Conservation (phyloP, 352 stramenopile genomes). For the Globisporangium takayamanum region DNA sequence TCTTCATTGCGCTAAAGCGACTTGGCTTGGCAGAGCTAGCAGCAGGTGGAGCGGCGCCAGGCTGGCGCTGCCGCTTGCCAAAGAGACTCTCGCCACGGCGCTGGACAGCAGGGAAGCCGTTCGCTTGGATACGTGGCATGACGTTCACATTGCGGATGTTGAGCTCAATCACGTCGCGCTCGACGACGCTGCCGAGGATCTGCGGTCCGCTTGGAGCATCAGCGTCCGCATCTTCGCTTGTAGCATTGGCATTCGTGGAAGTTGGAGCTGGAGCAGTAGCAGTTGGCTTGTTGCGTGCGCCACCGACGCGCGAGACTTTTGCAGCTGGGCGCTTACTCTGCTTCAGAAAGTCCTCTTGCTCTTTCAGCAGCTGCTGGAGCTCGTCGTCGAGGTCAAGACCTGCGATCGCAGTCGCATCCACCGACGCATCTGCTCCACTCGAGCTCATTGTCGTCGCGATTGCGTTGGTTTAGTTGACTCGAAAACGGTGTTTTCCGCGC, state of each 20-base stretch:
- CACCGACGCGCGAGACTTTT: slow-evolving; percentile 38
- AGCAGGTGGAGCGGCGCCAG: not conserved
- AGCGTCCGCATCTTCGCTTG: slow-evolving; percentile 4
- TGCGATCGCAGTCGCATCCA: not conserved
- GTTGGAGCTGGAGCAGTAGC: not conserved
- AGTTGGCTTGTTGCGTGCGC: not conserved
- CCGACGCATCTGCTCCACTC: not conserved
- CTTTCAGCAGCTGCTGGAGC: slow-evolving; percentile 66
- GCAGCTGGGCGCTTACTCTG: slow-evolving; percentile 50
- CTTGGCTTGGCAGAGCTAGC: slow-evolving; percentile 13
- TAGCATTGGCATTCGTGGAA: not conserved
- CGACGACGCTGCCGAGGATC: slow-evolving; percentile 52
- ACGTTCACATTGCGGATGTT: slow-evolving; percentile 30
- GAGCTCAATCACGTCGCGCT: slow-evolving; percentile 45
- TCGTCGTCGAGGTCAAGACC: slow-evolving; percentile 71
- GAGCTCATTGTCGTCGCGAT: not conserved
- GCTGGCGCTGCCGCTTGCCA: slow-evolving; percentile 33
- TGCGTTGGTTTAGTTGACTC: not conserved
- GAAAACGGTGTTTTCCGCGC: too few relatives aligned
- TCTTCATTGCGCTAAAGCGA: slow-evolving; percentile 18
- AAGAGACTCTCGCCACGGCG: slow-evolving; percentile 66
- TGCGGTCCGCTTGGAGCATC: slow-evolving; percentile 19
- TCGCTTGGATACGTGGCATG: slow-evolving; percentile 19
- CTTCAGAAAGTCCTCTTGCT: slow-evolving; percentile 75
- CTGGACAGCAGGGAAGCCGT: slow-evolving; percentile 55